Evolutionary conservation across 1,284 basidiomycete genomes (phyloP).

Genomic region (Phellopilus nigrolimitatus): DNA sequence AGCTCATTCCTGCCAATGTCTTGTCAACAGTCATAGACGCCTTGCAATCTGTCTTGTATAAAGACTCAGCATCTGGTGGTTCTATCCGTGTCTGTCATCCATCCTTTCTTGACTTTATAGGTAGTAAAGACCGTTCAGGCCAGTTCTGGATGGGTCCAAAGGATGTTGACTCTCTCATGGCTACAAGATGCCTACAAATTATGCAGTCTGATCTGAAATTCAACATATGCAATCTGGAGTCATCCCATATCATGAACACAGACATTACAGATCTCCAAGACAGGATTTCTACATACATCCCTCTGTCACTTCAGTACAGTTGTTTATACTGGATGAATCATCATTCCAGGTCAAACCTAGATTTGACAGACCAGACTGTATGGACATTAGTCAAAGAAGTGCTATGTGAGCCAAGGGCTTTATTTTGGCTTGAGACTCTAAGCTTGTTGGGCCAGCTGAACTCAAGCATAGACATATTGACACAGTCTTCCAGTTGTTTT

Average conservation of each 20-base stretch:
- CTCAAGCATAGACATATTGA: too few species aligned
- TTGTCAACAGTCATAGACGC: not conserved
- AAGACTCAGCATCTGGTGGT: too few species aligned
- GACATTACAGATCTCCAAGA: too few species aligned
- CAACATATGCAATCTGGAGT: too few species aligned
- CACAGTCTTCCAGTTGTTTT: too few species aligned
- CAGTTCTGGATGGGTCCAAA: not conserved
- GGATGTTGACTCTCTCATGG: not conserved
- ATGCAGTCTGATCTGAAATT: constrained; percentile 27
- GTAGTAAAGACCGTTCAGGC: not conserved
- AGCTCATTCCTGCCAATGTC: too few species aligned
- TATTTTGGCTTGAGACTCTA: not conserved
- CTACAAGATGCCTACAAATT: constrained; percentile 5
- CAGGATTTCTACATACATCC: too few species aligned
- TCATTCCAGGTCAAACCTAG: constrained; percentile 4
- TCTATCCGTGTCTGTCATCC: too few species aligned
- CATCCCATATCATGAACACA: too few species aligned
- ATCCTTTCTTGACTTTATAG: constrained; percentile 3
- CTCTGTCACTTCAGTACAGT: too few species aligned
- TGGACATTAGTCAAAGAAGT: not conserved
- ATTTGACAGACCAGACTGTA: not conserved
- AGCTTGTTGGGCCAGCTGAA: not conserved
- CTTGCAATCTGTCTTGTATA: too few species aligned
- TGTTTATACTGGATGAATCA: constrained; percentile 27
- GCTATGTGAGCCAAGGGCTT: not conserved